Conservation (phyloP, 2,329 filamentous ascomycete genomes). For the Hirsutella minnesotensis region DNA sequence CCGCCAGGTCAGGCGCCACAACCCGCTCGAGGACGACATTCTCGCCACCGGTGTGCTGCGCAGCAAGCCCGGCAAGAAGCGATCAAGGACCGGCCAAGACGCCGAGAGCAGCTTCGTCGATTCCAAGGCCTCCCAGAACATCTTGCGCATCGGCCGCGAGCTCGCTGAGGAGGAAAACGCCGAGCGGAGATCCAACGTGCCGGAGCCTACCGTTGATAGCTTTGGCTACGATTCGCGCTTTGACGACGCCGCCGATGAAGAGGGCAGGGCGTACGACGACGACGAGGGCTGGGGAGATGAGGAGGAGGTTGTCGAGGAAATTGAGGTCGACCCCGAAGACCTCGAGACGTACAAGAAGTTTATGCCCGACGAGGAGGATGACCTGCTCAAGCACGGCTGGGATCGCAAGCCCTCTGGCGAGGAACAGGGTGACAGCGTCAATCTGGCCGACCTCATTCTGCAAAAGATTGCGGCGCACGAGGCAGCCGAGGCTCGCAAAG, state of each 20-base stretch:
- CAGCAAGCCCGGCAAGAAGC: conserved; percentile 62
- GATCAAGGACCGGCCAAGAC: conserved; percentile 48
- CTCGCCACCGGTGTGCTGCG: conserved; percentile 57
- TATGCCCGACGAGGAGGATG: conserved; percentile 60
- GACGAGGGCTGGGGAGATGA: conserved; percentile 70
- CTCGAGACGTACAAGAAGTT: conserved; percentile 87
- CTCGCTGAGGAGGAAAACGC: conserved; percentile 66
- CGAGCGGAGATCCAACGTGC: conserved; percentile 18
- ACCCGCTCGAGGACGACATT: conserved; percentile 84
- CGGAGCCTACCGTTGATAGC: conserved; percentile 33
- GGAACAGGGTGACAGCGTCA: conserved; percentile 47
- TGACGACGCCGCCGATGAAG: conserved; percentile 40
- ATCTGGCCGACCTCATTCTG: conserved; percentile 85
- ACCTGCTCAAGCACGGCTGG: conserved; percentile 58
- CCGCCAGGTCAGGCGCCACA: conserved; percentile 61
- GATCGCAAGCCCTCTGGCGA: conserved; percentile 33
- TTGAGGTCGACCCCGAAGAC: conserved; percentile 81
- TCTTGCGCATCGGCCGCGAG: conserved; percentile 80
- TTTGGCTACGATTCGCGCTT: conserved; percentile 76
- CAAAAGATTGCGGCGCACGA: conserved; percentile 91
- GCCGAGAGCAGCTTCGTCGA: conserved; percentile 67
- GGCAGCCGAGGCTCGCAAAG: conserved; percentile 41
- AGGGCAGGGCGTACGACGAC: conserved; percentile 31
- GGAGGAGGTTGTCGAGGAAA: conserved; percentile 56
- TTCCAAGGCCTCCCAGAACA: conserved; percentile 76